These are phyloP conservation scores for Salvia hispanica DNA, from an alignment of 257 asterid species.

Conservation along the genomic window DNA sequence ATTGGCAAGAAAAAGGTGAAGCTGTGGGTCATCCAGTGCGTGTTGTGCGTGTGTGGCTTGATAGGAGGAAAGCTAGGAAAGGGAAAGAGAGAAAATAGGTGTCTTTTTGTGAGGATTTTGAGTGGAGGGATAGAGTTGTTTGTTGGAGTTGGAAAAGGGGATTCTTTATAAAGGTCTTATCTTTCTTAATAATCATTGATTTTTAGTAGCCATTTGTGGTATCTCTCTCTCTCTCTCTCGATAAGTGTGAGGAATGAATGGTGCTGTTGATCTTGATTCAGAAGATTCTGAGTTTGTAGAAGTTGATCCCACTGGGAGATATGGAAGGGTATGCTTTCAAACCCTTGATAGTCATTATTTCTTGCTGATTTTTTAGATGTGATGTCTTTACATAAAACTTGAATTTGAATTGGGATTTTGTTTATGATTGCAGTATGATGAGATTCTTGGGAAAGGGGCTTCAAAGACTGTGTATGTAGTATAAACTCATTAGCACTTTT, in stretches of 20 bases:
- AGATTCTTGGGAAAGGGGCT: slow-evolving; percentile 87
- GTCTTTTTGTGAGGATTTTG: slow-evolving; percentile 45
- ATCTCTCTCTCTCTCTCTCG: slow-evolving; percentile 31
- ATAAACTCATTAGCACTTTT: slow-evolving; percentile 16
- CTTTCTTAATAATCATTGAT: slow-evolving; percentile 8
- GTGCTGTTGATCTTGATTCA: slow-evolving; percentile 50
- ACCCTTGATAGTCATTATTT: too few relatives aligned
- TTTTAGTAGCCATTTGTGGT: slow-evolving; percentile 2
- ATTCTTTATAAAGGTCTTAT: slow-evolving; percentile 35
- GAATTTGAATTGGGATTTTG: background rate
- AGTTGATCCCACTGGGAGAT: slow-evolving; percentile 91
- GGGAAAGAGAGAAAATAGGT: background rate
- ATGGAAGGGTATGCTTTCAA: slow-evolving; percentile 67
- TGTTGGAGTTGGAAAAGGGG: slow-evolving; percentile 12
- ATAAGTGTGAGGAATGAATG: slow-evolving; percentile 65
- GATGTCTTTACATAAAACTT: too few relatives aligned
- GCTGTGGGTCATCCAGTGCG: slow-evolving; percentile 30
- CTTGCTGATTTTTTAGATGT: too few relatives aligned
- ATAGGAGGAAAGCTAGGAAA: slow-evolving; percentile 8
- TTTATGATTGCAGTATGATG: slow-evolving; percentile 63
- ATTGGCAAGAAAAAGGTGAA: slow-evolving; percentile 24
- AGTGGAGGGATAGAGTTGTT: slow-evolving; percentile 26
- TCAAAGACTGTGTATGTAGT: slow-evolving; percentile 76
- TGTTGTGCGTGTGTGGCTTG: slow-evolving; percentile 28
- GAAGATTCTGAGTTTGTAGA: slow-evolving; percentile 77